Evolutionary conservation across 495 filamentous ascomycete species (phyloP).

Genomic region (Trichoderma virens): DNA sequence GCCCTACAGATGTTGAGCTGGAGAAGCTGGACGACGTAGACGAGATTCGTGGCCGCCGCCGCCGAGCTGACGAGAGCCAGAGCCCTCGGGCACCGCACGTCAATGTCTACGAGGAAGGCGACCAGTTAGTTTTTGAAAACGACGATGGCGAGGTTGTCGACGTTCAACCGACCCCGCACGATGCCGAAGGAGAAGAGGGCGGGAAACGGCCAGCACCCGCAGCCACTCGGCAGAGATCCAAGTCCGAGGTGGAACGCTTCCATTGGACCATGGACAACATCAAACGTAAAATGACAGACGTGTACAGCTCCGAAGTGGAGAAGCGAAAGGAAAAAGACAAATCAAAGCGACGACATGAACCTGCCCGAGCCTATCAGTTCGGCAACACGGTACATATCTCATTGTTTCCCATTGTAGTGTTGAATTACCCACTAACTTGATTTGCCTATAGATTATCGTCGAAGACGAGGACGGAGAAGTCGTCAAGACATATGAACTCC

Average conservation of each 20-base stretch:
- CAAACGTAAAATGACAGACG: constrained; percentile 41
- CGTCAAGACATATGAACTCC: constrained; percentile 90
- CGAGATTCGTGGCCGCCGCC: constrained; percentile 10
- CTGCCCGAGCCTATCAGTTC: constrained; percentile 90
- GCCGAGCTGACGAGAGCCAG: constrained; percentile 14
- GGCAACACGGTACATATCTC: constrained; percentile 61
- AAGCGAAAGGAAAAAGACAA: constrained; percentile 53
- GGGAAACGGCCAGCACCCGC: constrained; percentile 10
- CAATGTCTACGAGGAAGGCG: constrained; percentile 75
- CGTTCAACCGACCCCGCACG: constrained; percentile 23
- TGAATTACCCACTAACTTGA: constrained; percentile 15
- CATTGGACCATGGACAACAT: constrained; percentile 36
- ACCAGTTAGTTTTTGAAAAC: constrained; percentile 77
- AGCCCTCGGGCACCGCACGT: constrained; percentile 33
- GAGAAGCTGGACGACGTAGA: constrained; percentile 18
- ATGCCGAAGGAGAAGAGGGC: constrained; percentile 16
- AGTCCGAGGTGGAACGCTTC: constrained; percentile 29
- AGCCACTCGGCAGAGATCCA: constrained; percentile 16
- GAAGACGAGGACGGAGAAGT: constrained; percentile 98
- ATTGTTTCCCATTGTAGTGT: neutral
- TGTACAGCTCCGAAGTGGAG: constrained; percentile 49
- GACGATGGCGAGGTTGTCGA: constrained; percentile 77
- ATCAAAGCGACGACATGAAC: constrained; percentile 35
- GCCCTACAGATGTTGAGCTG: constrained; percentile 12
- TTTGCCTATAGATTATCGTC: constrained; percentile 64